Percentiles rank a stretch among this genome's conserved stretches.
These are phyloP conservation scores for Hura crepitans DNA, from an alignment of 441 rosid genomes.

Conservation along the genomic window DNA sequence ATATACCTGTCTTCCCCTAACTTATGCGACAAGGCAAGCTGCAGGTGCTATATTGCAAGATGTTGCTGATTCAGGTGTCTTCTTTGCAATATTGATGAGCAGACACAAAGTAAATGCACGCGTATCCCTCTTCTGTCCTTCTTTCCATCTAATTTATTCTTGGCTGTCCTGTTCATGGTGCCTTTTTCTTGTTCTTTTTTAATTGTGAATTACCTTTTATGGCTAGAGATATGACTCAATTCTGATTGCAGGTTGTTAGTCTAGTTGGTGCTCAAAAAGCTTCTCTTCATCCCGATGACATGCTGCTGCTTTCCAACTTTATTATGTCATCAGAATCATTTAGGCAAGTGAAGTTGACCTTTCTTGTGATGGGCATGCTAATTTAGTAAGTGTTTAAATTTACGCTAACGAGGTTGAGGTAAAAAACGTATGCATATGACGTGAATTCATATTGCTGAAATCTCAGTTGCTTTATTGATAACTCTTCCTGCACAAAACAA, in stretches of 20 bases:
- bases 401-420: not conserved
- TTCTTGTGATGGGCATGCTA: not conserved
- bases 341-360: slow-evolving; percentile 50
- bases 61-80: slow-evolving; percentile 85
- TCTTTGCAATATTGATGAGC: slow-evolving; percentile 91
- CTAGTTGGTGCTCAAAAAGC: slow-evolving; percentile 97
- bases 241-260: slow-evolving; percentile 69
- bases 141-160: not conserved
- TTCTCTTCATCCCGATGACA: slow-evolving; percentile 93
- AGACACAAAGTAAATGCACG: slow-evolving; percentile 62
- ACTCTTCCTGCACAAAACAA: not conserved
- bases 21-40: slow-evolving; percentile 81
- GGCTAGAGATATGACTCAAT: slow-evolving; percentile 20
- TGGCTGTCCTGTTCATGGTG: not conserved
- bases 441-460: not conserved
- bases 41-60: slow-evolving; percentile 93
- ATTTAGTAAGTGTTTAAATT: not conserved
- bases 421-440: too few relatives aligned
- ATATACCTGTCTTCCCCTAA: slow-evolving; percentile 96
- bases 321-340: slow-evolving; percentile 91
- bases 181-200: too few relatives aligned
- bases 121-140: not conserved
- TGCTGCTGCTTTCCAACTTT: slow-evolving; percentile 86
- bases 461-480: not conserved
- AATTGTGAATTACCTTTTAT: not conserved